A percentile compares a stretch with the other conserved stretches of the same genome.
These are phyloP conservation scores for Suhomyces panamericanus DNA, from an alignment of 1,139 yeast species.

Conservation along the genomic window DNA sequence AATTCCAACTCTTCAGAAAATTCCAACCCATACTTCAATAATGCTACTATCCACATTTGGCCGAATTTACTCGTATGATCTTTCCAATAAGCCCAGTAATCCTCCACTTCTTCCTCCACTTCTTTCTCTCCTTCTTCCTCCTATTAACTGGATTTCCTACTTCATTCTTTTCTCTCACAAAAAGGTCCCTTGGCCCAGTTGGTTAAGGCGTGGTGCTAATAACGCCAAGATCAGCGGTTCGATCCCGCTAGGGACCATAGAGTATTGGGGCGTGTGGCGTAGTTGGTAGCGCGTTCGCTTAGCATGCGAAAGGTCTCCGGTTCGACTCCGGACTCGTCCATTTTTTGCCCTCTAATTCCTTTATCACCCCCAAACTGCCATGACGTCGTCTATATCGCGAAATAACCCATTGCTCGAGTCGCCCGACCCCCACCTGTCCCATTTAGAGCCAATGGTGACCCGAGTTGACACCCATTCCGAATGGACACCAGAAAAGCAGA, in stretches of 20 bases:
- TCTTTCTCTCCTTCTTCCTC: background rate
- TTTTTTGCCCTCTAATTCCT: slow-evolving; percentile 20
- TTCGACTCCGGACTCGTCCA: slow-evolving; percentile 91
- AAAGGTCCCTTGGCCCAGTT: slow-evolving; percentile 20
- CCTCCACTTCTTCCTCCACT: background rate
- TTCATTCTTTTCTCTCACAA: background rate
- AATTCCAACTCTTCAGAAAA: no score
- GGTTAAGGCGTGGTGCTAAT: slow-evolving; percentile 31
- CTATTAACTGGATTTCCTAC: background rate
- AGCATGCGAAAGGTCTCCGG: slow-evolving; percentile 90
- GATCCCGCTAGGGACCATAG: slow-evolving; percentile 31
- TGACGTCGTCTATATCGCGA: slow-evolving; percentile 4
- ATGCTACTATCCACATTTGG: no score
- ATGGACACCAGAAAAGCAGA: slow-evolving; percentile 24
- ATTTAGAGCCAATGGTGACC: background rate
- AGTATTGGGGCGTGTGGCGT: slow-evolving; percentile 85
- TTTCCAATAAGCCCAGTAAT: background rate
- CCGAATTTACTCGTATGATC: no score
- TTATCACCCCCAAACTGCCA: background rate
- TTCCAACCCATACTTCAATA: no score
- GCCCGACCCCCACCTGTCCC: background rate
- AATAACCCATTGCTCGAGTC: background rate
- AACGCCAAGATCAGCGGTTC: slow-evolving; percentile 34
- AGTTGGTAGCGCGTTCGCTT: slow-evolving; percentile 91
- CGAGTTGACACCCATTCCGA: slow-evolving; percentile 9